Evolutionary conservation across 1,284 basidiomycete species (phyloP).

Genomic region (Pseudozyma hubeiensis): DNA sequence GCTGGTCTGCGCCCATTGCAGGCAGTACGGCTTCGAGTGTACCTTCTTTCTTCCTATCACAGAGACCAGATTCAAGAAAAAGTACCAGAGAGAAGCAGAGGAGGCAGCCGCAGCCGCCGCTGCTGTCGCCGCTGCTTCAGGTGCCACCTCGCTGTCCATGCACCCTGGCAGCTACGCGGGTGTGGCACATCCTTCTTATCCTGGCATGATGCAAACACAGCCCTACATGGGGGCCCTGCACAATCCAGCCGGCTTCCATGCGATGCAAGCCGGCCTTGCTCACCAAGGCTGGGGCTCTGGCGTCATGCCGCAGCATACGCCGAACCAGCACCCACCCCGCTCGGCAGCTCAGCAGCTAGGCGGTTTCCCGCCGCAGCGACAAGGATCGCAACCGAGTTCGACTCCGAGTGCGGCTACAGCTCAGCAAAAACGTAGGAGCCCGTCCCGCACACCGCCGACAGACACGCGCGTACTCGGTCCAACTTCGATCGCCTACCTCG

Average conservation of each 20-base stretch:
- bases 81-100: conserved; percentile 75
- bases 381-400: not conserved
- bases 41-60: conserved; percentile 94
- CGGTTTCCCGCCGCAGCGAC: conserved; percentile 1
- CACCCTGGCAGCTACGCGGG: conserved; percentile 9
- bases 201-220: conserved; percentile 28
- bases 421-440: conserved; percentile 24
- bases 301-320: conserved; percentile 18
- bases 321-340: conserved; percentile 9
- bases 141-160: conserved; percentile 18
- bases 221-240: conserved; percentile 40
- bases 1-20: conserved; percentile 56
- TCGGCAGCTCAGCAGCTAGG: conserved; percentile 6
- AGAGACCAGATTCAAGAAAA: conserved; percentile 97
- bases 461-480: conserved; percentile 74
- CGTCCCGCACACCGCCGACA: conserved; percentile 37
- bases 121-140: conserved; percentile 43
- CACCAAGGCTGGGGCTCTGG: conserved; percentile 31
- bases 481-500: conserved; percentile 83
- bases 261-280: conserved; percentile 10
- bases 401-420: not conserved
- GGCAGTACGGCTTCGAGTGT: conserved; percentile 60
- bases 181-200: conserved; percentile 20
- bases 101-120: conserved; percentile 73
- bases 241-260: conserved; percentile 39